Evolutionary conservation across 129 eudicot genomes (phyloP), one percentile per base, ranked within the genome.

Genomic region (Flaveria trinervia): DNA sequence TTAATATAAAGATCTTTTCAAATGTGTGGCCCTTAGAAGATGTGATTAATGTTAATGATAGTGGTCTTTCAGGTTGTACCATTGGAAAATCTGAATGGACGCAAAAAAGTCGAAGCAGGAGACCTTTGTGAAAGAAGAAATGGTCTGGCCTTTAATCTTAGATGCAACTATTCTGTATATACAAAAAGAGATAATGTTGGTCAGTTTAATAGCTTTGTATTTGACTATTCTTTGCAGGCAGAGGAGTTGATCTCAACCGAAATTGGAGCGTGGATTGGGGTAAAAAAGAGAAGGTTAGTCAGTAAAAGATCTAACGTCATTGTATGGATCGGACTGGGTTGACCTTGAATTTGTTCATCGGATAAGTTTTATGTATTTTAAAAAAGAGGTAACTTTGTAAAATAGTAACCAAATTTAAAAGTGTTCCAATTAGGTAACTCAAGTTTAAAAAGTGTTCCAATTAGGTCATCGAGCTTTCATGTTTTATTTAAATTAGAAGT

Each of bases 211-310:
- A 72, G 76, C 44, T 71, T 66, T 77, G 70, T 70, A 73, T 61
- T 57, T 78, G 54, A 76, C 81, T 82, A 69, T 80, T 71, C 49
- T 51, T 80, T 84, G 65, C 89, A 94, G 99, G 99, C 76, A 89
- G 99, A 82, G 99, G 99, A 81, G 99, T 94, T 71, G 99, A 94
- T 88, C 96, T 94, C 49, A 94, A 94, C 50, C 86, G 99, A 54
- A 94, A 94, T 70, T 94, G 99, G 99, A 89, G 96, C 83, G 99
- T 94, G 52, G 99, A 94, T 79, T 94, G 99, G 99, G 99, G 99
- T 5, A 91, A 94, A 79, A 94, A 94, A 75, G 99, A 94, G 83
- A 89, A 94, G 99, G 99, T 94, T 61, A 51, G 85, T 81, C 7
- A 4, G 17, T 52, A 67, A 48, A 72, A 48, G 41, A 17, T 26